These are phyloP conservation scores for Trichophyton schoenleinii DNA, from an alignment of 2,329 filamentous ascomycete genomes.

Conservation along the genomic window DNA sequence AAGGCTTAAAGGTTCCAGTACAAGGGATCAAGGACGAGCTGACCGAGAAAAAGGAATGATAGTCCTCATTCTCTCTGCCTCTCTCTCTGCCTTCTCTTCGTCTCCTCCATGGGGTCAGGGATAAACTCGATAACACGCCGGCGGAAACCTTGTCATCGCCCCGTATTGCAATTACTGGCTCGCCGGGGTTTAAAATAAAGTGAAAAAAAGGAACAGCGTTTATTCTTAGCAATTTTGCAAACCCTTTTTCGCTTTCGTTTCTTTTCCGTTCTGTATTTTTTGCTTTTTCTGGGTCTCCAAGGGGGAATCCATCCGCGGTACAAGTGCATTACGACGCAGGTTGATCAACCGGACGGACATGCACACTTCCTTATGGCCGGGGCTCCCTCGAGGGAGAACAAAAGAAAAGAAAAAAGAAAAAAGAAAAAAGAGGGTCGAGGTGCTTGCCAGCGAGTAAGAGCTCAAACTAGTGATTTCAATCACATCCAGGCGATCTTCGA, in stretches of 20 bases:
- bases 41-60: not conserved
- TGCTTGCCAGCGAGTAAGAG: not conserved
- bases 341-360: conserved; percentile 4
- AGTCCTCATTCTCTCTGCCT: not conserved
- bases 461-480: conserved; percentile 1
- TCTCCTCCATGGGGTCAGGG: not conserved
- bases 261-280: no score
- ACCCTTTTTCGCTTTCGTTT: not conserved
- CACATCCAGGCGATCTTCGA: not conserved
- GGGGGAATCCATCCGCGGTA: not conserved
- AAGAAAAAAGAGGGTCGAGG: not conserved
- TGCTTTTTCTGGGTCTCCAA: not conserved
- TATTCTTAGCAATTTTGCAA: conserved; percentile 4
- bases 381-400: not conserved
- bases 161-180: conserved; percentile 1
- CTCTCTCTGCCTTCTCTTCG: not conserved
- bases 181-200: not conserved
- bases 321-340: not conserved
- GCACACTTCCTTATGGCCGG: not conserved
- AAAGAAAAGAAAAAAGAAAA: not conserved
- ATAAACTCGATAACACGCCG: not conserved
- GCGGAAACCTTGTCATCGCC: not conserved
- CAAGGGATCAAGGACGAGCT: conserved; percentile 6
- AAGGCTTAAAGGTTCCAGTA: conserved; percentile 7
- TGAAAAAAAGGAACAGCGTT: not conserved